Conservation (phyloP, 805 yeast genomes). For the Jamesozyma lodderae region DNA sequence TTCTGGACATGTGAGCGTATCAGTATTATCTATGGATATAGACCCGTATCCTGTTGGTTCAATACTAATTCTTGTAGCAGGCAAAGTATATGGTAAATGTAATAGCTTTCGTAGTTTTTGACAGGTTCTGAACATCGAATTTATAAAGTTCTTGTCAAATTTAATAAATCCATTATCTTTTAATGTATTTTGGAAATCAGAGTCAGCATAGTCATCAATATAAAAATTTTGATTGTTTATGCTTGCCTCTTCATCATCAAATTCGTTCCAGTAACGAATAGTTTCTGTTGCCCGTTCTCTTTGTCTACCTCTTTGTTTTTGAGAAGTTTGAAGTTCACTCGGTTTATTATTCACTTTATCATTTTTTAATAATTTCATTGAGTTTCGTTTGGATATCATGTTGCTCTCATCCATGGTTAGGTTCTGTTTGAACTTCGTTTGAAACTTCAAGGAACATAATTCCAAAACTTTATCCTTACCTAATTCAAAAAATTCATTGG, state of each 20-base stretch:
- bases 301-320: background rate
- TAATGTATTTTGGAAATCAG: conserved; percentile 2
- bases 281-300: background rate
- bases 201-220: conserved; percentile 5
- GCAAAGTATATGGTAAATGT: background rate
- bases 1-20: background rate
- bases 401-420: background rate
- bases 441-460: conserved; percentile 1
- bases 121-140: conserved; percentile 15
- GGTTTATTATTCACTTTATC: background rate
- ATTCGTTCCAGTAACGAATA: conserved; percentile 29
- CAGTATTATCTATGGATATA: conserved; percentile 2
- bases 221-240: conserved; percentile 5
- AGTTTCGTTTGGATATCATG: background rate
- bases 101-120: conserved; percentile 11
- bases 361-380: background rate
- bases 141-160: conserved; percentile 19
- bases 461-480: conserved; percentile 14
- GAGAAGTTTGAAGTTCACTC: background rate
- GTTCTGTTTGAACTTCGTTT: background rate
- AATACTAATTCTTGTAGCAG: background rate
- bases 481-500: conserved; percentile 19
- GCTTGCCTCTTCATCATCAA: conserved; percentile 25
- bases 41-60: conserved; percentile 5
- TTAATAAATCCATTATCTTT: conserved; percentile 19